Conservation (phyloP, 2,329 filamentous ascomycete genomes). For the Verticillium nubilum region DNA sequence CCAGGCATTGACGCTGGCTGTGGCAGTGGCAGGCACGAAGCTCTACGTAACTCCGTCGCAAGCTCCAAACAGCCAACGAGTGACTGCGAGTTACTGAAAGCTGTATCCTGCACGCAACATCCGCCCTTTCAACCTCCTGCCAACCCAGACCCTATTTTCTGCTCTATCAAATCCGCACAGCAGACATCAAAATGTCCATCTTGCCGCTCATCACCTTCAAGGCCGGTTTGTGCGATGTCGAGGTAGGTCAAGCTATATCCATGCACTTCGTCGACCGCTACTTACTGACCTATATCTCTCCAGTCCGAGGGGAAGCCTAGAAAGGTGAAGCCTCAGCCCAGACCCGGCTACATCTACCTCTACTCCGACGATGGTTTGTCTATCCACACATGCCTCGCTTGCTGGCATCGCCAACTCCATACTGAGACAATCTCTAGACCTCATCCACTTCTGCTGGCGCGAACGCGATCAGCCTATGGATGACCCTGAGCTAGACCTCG, state of each 20-base stretch:
- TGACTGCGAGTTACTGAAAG: not conserved
- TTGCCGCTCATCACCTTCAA: conserved; percentile 91
- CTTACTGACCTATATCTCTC: conserved; percentile 16
- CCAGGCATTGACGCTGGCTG: not conserved
- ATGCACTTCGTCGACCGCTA: not conserved
- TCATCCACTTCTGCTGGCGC: conserved; percentile 97
- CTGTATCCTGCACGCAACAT: conserved; percentile 3
- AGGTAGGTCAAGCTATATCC: conserved; percentile 46
- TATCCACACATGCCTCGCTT: not conserved
- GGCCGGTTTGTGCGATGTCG: conserved; percentile 80
- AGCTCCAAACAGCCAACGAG: not conserved
- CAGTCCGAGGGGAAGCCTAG: conserved; percentile 50
- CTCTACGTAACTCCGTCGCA: conserved; percentile 4
- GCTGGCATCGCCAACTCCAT: not conserved
- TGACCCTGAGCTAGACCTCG: conserved; percentile 76
- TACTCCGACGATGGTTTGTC: conserved; percentile 79
- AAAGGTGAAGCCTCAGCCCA: conserved; percentile 67
- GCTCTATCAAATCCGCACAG: not conserved
- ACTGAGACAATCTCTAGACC: conserved; percentile 44
- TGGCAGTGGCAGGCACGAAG: conserved; percentile 1
- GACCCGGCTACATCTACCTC: conserved; percentile 84
- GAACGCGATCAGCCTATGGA: conserved; percentile 66
- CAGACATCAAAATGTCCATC: conserved; percentile 62
- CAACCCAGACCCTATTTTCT: not conserved
- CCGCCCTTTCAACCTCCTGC: not conserved